Evolutionary conservation across 169 alveolate genomes (phyloP), one percentile per base, ranked within the genome.

Genomic region (Plasmodium fragile): DNA sequence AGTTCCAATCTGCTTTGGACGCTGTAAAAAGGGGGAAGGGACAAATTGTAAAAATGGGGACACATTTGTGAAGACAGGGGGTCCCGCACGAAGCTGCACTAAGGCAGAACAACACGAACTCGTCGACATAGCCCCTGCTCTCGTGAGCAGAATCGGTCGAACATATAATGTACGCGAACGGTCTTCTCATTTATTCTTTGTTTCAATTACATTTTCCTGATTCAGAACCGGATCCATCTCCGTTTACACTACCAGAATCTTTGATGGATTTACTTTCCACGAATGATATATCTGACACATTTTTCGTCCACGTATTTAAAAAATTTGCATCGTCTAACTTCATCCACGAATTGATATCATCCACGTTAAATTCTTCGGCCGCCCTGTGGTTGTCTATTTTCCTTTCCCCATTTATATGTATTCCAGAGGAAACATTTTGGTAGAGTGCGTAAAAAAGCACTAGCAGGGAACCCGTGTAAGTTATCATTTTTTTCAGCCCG

Each of bases 221-320:
- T 41, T 18, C 25, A 16, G 71, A 2, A 78, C 5, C 1, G 32
- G 70, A 16, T 4, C 39, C 4, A 22, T 41, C 52, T 28, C 36
- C 28, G 25, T 32, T 11, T 22, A 0, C 18, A 8, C 82, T 49
- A 39, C 41, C 55, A 22, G 8, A 8, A 11, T 41, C 69, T 78
- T 78, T 78, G 55, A 11, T 25, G 16, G 83, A 3, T 78, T 78
- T 18, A 78, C 25, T 78, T 30, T 78, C 53, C 39, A 78, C 1
- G 53, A 36, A 78, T 16, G 83, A 78, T 36, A 78, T 39, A 78
- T 78, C 55, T 78, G 83, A 34, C 34, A 32, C 83, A 78, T 78
- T 78, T 78, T 32, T 36, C 16, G 55, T 78, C 69, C 83, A 36
- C 4, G 49, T 78, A 10, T 78, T 78, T 39, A 41, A 43, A 41